Evolutionary conservation across 176 grass and related monocot genomes (phyloP), one percentile per base, ranked within the genome.

Genomic region (Eragrostis nindensis): DNA sequence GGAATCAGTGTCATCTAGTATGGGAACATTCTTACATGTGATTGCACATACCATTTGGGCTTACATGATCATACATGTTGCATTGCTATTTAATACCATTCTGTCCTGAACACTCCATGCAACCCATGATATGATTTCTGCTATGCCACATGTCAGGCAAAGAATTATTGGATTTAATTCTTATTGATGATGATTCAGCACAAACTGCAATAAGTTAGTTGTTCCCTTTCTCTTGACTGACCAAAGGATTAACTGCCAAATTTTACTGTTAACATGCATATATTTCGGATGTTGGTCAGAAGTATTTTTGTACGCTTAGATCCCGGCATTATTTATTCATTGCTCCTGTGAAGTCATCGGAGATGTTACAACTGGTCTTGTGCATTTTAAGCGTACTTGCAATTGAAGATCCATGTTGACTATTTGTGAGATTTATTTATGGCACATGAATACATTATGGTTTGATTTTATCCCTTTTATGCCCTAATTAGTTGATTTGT

Each of bases 81-180:
- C 63, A 29, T 83, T 83, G 73, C 47, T 78, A 38, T 70, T 76
- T 63, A 46, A 45, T 87, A 62, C 21, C 18, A 65, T 54, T 71
- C 13, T 82, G 1, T 21, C 1, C 32, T 36, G 32, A 11, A 64
- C 3, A 82, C 56, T 72, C 19, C 25, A 47, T 65, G 14, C 15
- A 30, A 72, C 27, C 1, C 59, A 29, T 73, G 16, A 49, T 2
- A 46, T 43, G 52, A 4, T 47, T 71, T 63, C 24, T 76, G n/a
- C 69, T 62, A 62, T 0, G 2, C 9, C 18, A 44, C 36, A 19
- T 36, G 10, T 5, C 38, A 21, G 44, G 7, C 3, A 10, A 8
- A 77, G 3, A 87, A 48, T 39, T 36, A 29, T 63, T 65, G 26
- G 13, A 7, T 56, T 77, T 47, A 71, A 65, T 70, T 81, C 50